Base-by-base conservation (phyloP, 2,329 filamentous ascomycete genomes). In the Penicillium sp. region DNA sequence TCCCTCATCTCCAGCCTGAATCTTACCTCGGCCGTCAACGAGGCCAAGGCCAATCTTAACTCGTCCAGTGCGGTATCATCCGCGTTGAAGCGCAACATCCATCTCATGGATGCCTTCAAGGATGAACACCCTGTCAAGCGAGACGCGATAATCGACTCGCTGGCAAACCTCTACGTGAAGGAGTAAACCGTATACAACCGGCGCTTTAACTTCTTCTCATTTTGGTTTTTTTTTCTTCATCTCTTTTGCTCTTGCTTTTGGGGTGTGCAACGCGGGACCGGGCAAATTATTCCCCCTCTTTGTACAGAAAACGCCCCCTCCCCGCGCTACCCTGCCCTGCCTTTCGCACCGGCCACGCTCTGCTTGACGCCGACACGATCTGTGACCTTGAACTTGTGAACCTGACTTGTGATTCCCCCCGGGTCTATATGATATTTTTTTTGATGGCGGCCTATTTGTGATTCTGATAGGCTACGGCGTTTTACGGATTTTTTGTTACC, bases 81-180 rank as follows among this genome's bases (percentile, higher is more conserved):
- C 6, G 55, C 60, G 13, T 44, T 70, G 49, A 70, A 68, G 56
- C 54, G 35, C n/a, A 68, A 65, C 42, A 4, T 53, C 26, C 49
- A 67, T 42, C 42, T 64, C 13, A 53, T 59, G 35, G 45, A 64
- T 33, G 24, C 53, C 0, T 59, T 64, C 59, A 42, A 62, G 37
- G 53, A 61, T 50, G 59, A 63, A 28, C 54, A 65, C 30, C 64
- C 64, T 0, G 57, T 60, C 58, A 64, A 68, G 58, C 64, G 66
- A 3, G 67, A 65, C 10, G 53, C 56, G 13, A 58, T 69, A 13
- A 57, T 69, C 19, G 60, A 65, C 38, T 59, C 64, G 15, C 30
- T 68, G 19, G 59, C 63, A 15, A 35, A 53, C 13, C 44, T 65
- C 40, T 62, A 61, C 37, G 28, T 54, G 30, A 60, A 58, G 42